Conservation (phyloP, 2,329 filamentous ascomycete genomes). For the Alternaria sp. region DNA sequence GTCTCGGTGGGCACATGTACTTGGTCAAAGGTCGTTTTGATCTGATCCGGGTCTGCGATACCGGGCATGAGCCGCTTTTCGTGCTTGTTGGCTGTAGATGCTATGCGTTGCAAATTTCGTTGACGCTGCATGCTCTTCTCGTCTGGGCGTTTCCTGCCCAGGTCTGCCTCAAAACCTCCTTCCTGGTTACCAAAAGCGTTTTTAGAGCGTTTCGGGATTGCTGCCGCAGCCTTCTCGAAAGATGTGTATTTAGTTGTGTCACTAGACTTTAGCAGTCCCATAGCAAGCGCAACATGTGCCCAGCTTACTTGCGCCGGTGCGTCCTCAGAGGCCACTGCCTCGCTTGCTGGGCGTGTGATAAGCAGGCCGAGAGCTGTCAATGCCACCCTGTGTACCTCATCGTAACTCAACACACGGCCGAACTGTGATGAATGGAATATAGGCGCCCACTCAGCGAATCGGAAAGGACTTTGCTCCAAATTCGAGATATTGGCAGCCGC, state of each 20-base stretch:
- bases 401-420: constrained; percentile 62
- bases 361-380: constrained; percentile 58
- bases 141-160: constrained; percentile 12
- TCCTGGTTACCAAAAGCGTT: constrained; percentile 3
- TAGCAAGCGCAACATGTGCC: constrained; percentile 50
- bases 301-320: constrained; percentile 40
- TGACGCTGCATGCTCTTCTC: constrained; percentile 50
- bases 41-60: constrained; percentile 79
- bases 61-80: constrained; percentile 84
- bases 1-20: constrained; percentile 84
- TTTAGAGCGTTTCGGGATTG: constrained; percentile 11
- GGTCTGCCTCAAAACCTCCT: constrained; percentile 3
- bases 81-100: constrained; percentile 64
- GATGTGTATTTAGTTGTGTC: constrained; percentile 56
- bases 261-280: constrained; percentile 52
- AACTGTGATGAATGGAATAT: constrained; percentile 42
- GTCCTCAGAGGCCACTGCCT: not conserved
- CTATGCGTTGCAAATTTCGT: constrained; percentile 57
- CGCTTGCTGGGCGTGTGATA: constrained; percentile 21
- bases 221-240: constrained; percentile 18
- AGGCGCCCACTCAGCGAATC: constrained; percentile 21
- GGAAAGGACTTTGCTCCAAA: constrained; percentile 25
- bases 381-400: constrained; percentile 66
- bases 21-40: constrained; percentile 85
- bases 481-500: constrained; percentile 31